These are phyloP conservation scores for Diaporthe sp. DNA, from an alignment of 2,329 filamentous ascomycete genomes.

Conservation along the genomic window DNA sequence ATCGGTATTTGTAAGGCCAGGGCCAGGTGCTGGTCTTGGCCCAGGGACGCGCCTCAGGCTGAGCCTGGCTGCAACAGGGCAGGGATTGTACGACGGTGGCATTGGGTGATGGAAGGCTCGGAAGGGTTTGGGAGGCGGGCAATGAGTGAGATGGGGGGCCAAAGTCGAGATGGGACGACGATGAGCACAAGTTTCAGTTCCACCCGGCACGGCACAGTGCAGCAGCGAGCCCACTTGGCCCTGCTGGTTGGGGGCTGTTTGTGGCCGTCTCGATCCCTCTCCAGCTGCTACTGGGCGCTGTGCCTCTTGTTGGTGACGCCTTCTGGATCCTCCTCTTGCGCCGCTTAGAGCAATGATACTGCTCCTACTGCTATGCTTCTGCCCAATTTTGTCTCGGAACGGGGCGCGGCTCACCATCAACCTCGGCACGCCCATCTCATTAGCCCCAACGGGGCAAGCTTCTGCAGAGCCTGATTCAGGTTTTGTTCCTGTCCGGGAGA, in stretches of 20 bases:
- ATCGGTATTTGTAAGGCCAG: constrained; percentile 32
- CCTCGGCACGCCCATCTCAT: constrained; percentile 19
- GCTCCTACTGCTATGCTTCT: neutral
- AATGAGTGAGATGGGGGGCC: constrained; percentile 4
- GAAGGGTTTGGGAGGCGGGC: neutral
- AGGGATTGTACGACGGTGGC: constrained; percentile 17
- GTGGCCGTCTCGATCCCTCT: neutral
- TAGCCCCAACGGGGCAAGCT: constrained; percentile 2
- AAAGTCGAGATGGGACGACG: constrained; percentile 11
- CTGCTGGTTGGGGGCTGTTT: constrained; percentile 19
- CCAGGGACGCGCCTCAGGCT: constrained; percentile 19
- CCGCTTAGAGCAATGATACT: neutral
- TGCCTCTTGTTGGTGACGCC: constrained; percentile 18
- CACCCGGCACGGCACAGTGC: constrained; percentile 2
- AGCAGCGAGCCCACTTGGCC: neutral
- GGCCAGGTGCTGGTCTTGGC: neutral
- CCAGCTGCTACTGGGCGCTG: neutral
- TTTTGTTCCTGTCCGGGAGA: neutral
- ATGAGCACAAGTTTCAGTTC: constrained; percentile 20
- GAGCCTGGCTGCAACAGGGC: constrained; percentile 29
- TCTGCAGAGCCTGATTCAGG: constrained; percentile 26
- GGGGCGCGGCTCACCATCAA: constrained; percentile 10
- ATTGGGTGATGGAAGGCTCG: constrained; percentile 22
- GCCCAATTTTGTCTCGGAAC: neutral
- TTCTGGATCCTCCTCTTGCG: neutral